Evolutionary conservation across 1,139 yeast species (phyloP).

Genomic region (Pneumocystis murina): DNA sequence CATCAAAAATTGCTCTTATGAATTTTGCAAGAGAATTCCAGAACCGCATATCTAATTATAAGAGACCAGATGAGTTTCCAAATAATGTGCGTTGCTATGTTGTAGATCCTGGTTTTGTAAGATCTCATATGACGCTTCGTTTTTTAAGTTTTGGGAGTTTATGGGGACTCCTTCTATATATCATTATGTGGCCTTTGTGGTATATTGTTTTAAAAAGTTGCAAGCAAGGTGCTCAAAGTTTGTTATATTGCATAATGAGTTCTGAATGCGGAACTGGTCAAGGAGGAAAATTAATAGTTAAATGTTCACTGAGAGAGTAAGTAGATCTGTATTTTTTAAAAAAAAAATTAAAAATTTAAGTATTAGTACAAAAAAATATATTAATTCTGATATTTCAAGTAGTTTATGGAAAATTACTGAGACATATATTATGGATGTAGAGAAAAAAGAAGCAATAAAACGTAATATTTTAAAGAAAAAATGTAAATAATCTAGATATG

Average conservation of each 20-base stretch:
- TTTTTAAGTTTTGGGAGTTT: conserved; percentile 63
- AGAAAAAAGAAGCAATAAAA: conserved; percentile 54
- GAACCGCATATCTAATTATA: conserved; percentile 39
- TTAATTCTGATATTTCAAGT: conserved; percentile 47
- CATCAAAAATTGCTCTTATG: conserved; percentile 61
- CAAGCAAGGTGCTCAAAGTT: conserved; percentile 63
- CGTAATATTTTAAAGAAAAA: conserved; percentile 29
- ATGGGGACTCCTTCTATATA: conserved; percentile 50
- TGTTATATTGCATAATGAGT: conserved; percentile 52
- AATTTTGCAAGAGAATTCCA: conserved; percentile 67
- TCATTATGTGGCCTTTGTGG: conserved; percentile 63
- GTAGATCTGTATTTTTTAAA: background rate
- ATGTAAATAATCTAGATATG: background rate
- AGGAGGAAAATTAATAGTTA: conserved; percentile 50
- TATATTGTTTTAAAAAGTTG: conserved; percentile 67
- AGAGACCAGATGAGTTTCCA: conserved; percentile 52
- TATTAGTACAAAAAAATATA: conserved; percentile 49
- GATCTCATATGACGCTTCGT: conserved; percentile 74
- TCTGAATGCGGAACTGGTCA: conserved; percentile 47
- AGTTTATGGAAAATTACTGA: conserved; percentile 50
- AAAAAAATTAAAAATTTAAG: conserved; percentile 41
- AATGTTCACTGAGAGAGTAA: background rate
- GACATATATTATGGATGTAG: conserved; percentile 40
- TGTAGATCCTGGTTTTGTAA: conserved; percentile 84
- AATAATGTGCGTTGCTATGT: conserved; percentile 53